Evolutionary conservation across 2,329 filamentous ascomycete species (phyloP).

Genomic region (Fusarium setosum): DNA sequence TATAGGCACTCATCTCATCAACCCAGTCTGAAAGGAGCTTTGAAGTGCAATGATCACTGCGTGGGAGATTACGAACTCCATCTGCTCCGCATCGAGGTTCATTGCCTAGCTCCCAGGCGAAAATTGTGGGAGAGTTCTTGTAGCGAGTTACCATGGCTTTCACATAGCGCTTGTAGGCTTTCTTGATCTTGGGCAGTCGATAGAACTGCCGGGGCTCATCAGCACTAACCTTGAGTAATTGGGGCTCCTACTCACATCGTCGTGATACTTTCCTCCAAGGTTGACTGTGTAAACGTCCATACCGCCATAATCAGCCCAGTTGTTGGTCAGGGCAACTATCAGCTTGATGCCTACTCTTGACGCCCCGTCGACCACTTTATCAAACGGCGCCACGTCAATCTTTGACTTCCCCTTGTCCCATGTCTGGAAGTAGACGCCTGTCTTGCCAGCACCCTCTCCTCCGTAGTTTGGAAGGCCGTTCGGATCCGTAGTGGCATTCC

Average conservation of each 20-base stretch:
- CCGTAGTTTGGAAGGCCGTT: slow-evolving; percentile 57
- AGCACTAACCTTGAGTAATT: slow-evolving; percentile 39
- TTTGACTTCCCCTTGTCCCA: slow-evolving; percentile 21
- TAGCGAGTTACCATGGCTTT: slow-evolving; percentile 59
- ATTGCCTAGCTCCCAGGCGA: slow-evolving; percentile 65
- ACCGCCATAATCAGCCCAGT: slow-evolving; percentile 70
- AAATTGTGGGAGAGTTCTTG: slow-evolving; percentile 56
- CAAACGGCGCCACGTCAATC: slow-evolving; percentile 21
- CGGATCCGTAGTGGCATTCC: slow-evolving; percentile 11
- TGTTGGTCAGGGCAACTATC: slow-evolving; percentile 65
- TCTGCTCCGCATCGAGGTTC: slow-evolving; percentile 64
- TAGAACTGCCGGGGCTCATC: slow-evolving; percentile 14
- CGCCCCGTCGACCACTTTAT: slow-evolving; percentile 40
- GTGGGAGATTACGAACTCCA: slow-evolving; percentile 30
- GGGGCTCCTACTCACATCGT: slow-evolving; percentile 57
- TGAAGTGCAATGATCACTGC: slow-evolving; percentile 62
- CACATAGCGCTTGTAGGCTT: slow-evolving; percentile 50
- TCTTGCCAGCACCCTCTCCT: slow-evolving; percentile 56
- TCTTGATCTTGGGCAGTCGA: slow-evolving; percentile 21
- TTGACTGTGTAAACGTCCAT: slow-evolving; percentile 70
- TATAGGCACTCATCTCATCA: slow-evolving; percentile 64
- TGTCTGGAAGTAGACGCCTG: slow-evolving; percentile 50
- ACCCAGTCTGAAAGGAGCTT: slow-evolving; percentile 71
- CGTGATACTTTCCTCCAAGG: slow-evolving; percentile 61
- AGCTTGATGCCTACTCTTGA: slow-evolving; percentile 65